Evolutionary conservation across 139 green algal species (phyloP), one percentile per base, ranked within the genome.

Genomic region (Ettlia oleoabundans): DNA sequence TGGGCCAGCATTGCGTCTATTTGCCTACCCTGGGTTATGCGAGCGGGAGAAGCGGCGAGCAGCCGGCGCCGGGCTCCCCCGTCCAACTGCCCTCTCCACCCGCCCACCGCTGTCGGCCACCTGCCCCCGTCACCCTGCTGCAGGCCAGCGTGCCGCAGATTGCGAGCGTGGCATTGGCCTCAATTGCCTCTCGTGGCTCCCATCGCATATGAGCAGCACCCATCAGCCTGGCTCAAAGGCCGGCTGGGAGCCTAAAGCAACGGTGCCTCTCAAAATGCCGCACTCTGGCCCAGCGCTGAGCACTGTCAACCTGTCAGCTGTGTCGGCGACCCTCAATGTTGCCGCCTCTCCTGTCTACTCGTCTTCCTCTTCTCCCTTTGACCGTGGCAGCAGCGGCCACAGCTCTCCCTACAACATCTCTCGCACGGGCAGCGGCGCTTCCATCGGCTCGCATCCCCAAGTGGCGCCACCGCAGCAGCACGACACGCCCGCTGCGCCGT

Each of bases 401-500:
- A 67, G 51, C 55, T 80, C 74, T 0, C 74, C 74, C 1, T 67
- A 35, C 55, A 67, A 67, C 72, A 79, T 79, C 55, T 80, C 74
- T 10, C 74, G 72, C 74, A 80, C 55, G 37, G 74, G 26, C 74
- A 80, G 74, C 74, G 55, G 74, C 37, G 74, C 40, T 8, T 71
- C 55, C 1, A 55, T 58, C 5, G 55, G 15, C 0, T 67, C 51
- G 8, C n/a, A 41, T 30, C 30, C 63, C 21, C 30, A 41, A 24
- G 4, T 30, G 63, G 7, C 28, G 30, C 63, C 26, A 28, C 63
- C 63, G 21, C 24, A 30, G 58, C 58, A n/a, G n/a, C 58, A 67
- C 58, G 15, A 37, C 58, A 28, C 55, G 18, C 55, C 28, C 55
- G 21, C 55, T 22, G 55, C 28, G 55, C 55, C 55, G 21, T 22